phyloP scores from a whole-genome alignment of 441 rosid genomes.

The Pelargonium myrrhifolium region DNA sequence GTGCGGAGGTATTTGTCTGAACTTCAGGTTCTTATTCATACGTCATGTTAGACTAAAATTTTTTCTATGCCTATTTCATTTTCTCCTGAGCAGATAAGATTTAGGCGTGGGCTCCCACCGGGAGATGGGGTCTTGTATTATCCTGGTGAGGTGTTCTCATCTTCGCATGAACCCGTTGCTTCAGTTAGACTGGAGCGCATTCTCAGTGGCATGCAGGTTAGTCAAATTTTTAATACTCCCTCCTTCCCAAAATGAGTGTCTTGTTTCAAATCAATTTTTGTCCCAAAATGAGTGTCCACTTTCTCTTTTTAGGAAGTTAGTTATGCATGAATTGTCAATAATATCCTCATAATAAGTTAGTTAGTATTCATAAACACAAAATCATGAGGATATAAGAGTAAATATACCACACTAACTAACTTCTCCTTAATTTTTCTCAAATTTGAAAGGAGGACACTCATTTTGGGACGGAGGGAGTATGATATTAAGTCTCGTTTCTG shows the following conservation, averaged over 20 bases:
- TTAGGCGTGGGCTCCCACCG: slow-evolving; percentile 87
- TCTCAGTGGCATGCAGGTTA: slow-evolving; percentile 88
- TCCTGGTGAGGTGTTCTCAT: slow-evolving; percentile 90
- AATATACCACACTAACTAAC: too few species aligned
- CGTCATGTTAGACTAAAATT: slow-evolving; percentile 4
- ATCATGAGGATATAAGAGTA: too few species aligned
- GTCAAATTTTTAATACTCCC: slow-evolving; percentile 9
- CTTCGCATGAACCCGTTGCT: slow-evolving; percentile 74
- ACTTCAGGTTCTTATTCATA: slow-evolving; percentile 1
- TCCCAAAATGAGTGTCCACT: too few species aligned
- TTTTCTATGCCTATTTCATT: background rate
- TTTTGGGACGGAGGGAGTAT: too few species aligned
- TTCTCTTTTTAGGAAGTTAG: too few species aligned
- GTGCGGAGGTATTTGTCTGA: slow-evolving; percentile 68
- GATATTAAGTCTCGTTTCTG: too few species aligned
- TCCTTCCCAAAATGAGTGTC: too few species aligned
- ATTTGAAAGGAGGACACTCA: too few species aligned
- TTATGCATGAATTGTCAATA: too few species aligned
- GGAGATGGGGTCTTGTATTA: slow-evolving; percentile 87
- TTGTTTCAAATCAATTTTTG: background rate
- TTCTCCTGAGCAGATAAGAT: slow-evolving; percentile 49
- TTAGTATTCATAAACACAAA: too few species aligned
- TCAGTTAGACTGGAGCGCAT: slow-evolving; percentile 82
- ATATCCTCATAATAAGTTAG: too few species aligned
- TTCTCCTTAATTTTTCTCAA: too few species aligned